phyloP scores from a whole-genome alignment of 2,329 filamentous ascomycete species.

The Sclerotinia minor region DNA sequence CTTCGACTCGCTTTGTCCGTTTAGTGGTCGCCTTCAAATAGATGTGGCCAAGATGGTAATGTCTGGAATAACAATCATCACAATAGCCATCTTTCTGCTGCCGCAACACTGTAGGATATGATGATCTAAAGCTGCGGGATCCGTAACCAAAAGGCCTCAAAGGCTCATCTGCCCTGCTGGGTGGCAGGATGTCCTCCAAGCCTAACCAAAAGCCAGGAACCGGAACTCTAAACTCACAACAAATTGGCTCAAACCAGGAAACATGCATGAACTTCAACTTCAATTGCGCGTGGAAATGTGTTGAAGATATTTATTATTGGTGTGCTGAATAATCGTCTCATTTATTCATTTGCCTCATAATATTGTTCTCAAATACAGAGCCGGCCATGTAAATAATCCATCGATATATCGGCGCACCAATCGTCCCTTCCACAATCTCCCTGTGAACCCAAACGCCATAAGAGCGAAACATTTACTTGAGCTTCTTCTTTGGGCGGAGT shows the following conservation, averaged over 20 bases:
- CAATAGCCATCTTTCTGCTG: neutral
- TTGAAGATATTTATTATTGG: constrained; percentile 17
- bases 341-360: constrained; percentile 28
- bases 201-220: neutral
- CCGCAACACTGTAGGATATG: neutral
- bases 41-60: neutral
- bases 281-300: neutral
- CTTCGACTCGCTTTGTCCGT: neutral
- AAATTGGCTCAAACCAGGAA: neutral
- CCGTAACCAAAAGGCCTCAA: neutral
- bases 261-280: neutral
- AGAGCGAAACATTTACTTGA: constrained; percentile 71
- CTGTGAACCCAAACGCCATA: constrained; percentile 38
- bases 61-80: neutral
- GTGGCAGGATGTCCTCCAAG: too few species aligned
- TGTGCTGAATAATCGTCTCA: constrained; percentile 27
- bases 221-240: neutral
- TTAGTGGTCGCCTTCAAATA: neutral
- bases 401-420: constrained; percentile 22
- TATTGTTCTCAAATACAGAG: constrained; percentile 25
- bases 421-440: constrained; percentile 23
- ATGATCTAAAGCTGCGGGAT: neutral
- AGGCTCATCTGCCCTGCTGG: neutral
- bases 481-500: constrained; percentile 99
- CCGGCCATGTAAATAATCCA: constrained; percentile 35